Evolutionary conservation across 495 filamentous ascomycete genomes (phyloP).

Genomic region (Podospora appendiculata): DNA sequence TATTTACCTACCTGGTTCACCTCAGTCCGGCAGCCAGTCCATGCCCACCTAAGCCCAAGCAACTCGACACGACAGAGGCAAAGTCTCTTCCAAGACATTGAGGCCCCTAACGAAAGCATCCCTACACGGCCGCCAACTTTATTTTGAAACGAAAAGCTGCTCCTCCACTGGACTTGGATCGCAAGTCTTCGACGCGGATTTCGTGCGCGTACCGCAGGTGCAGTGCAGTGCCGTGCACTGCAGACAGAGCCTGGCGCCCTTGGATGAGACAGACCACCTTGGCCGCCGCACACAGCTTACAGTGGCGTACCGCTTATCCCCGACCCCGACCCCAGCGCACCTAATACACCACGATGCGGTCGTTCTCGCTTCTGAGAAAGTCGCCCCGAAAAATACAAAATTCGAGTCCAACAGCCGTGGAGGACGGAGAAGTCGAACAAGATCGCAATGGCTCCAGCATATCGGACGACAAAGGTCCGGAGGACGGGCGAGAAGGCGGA

Average conservation of each 20-base stretch:
- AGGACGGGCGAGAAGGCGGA: background rate
- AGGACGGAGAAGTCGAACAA: conserved; percentile 12
- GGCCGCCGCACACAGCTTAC: conserved; percentile 4
- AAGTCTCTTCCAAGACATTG: too few relatives aligned
- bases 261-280: conserved; percentile 6
- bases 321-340: too few relatives aligned
- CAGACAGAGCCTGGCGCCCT: background rate
- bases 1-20: too few relatives aligned
- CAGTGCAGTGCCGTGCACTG: conserved; percentile 1
- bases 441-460: background rate
- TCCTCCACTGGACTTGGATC: too few relatives aligned
- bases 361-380: conserved; percentile 21
- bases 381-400: conserved; percentile 11
- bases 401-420: conserved; percentile 1
- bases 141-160: too few relatives aligned
- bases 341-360: conserved; percentile 17
- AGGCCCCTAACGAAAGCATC: too few relatives aligned
- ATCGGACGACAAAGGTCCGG: background rate
- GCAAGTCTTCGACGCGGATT: too few relatives aligned
- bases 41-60: too few relatives aligned
- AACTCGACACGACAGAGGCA: too few relatives aligned
- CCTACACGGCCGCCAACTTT: too few relatives aligned
- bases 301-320: background rate
- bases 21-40: too few relatives aligned
- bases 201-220: background rate